phyloP scores from a whole-genome alignment of 2,329 filamentous ascomycete species.

The Colletotrichum chrysophilum region DNA sequence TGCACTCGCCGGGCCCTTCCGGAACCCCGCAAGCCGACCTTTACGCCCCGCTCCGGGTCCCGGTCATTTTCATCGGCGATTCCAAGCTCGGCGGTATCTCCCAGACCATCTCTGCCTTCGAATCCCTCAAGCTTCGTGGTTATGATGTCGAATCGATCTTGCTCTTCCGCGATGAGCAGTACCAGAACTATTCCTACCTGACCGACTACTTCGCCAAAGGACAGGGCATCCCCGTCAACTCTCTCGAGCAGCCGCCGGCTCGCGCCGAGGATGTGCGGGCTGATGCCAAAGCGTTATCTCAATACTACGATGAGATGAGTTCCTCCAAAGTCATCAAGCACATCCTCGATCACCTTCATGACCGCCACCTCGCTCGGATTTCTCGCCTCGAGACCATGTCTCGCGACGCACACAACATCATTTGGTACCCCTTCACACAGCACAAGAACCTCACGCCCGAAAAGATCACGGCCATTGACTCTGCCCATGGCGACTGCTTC shows the following conservation, averaged over 20 bases:
- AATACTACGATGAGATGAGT: constrained; percentile 65
- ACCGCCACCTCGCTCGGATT: constrained; percentile 61
- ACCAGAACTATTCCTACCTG: constrained; percentile 73
- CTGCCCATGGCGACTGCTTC: constrained; percentile 80
- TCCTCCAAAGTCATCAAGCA: constrained; percentile 41
- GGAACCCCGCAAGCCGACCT: constrained; percentile 80
- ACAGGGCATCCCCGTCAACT: constrained; percentile 60
- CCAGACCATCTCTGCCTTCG: constrained; percentile 79
- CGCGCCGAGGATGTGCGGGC: constrained; percentile 40
- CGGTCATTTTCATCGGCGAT: constrained; percentile 78
- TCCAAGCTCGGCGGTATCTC: constrained; percentile 80
- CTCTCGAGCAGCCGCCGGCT: constrained; percentile 65
- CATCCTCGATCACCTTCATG: constrained; percentile 56
- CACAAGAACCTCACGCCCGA: constrained; percentile 67
- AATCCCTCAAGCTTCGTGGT: constrained; percentile 78
- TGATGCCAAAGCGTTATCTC: constrained; percentile 62
- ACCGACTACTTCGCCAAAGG: constrained; percentile 68
- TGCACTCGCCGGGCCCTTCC: constrained; percentile 79
- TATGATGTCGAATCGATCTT: constrained; percentile 77
- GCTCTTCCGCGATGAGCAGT: constrained; percentile 69
- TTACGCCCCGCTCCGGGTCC: constrained; percentile 75
- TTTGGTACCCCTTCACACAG: constrained; percentile 91
- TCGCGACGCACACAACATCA: constrained; percentile 62
- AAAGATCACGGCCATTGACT: constrained; percentile 78
- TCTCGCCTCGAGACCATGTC: constrained; percentile 66